Evolutionary conservation across 495 filamentous ascomycete genomes (phyloP), one percentile per base, ranked within the genome.

Genomic region (Endocarpon pusillum): DNA sequence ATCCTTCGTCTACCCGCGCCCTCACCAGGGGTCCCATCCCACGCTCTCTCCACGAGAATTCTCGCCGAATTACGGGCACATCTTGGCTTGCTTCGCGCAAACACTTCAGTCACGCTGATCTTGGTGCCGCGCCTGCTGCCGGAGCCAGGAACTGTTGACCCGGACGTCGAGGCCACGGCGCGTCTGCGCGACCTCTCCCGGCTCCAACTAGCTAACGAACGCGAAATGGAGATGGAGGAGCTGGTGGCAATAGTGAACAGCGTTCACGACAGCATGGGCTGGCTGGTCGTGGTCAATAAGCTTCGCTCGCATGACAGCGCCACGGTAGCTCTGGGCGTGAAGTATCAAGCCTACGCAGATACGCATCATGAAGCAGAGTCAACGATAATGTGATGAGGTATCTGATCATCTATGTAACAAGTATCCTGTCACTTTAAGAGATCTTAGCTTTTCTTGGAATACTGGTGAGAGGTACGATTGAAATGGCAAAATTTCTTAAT

Each of bases 261-360:
- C 4, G 47, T 49, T 3, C 17, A 33, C 7, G 51, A 58, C 38
- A 37, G 36, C 33, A 34, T 21, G 21, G 54, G 53, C 2, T 22
- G 42, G 35, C 38, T 58, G 20, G 46, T 46, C 4, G 18, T 58
- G 28, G 44, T 49, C 3, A 56, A 52, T 23, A 47, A 58, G 40
- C 40, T 52, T 22, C 26, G 33, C 11, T 43, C 38, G 6, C 39
- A 19, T 7, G 36, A 32, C 12, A 35, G 25, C 14, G 34, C 35
- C 7, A 35, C 36, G 3, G 34, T 50, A n/a, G 45, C 41, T 8
- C 36, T 52, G 27, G 48, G 43, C 28, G 33, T 49, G 15, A 33
- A 38, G 33, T 52, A 52, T 42, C 45, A 43, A 25, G 36, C 38
- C 6, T 51, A 40, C 40, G 39, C 38, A 29, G 43, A 48, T 25